Evolutionary conservation across 192 early-diverging fungal genomes (phyloP).

Genomic region (Umbelopsis sp.): DNA sequence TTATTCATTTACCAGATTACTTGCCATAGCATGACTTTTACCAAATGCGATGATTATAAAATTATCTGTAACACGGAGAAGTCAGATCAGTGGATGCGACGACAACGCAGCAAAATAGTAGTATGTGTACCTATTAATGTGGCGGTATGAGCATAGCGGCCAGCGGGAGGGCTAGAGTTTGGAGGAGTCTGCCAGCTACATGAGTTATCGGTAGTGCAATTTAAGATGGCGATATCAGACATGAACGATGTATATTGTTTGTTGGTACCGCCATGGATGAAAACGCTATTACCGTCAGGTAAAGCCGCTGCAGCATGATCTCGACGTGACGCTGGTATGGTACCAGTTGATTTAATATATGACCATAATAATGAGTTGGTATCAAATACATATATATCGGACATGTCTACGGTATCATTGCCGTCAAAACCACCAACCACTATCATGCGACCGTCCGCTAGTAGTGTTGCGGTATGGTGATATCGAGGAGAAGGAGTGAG

Average conservation of each 20-base stretch:
- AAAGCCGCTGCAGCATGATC: slow-evolving; percentile 23
- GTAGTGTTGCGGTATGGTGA: slow-evolving; percentile 27
- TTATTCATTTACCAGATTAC: neutral
- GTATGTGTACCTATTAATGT: slow-evolving; percentile 16
- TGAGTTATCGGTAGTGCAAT: neutral
- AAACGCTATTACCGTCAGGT: slow-evolving; percentile 12
- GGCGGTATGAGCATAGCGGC: slow-evolving; percentile 26
- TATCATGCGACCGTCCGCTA: slow-evolving; percentile 28
- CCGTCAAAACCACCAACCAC: slow-evolving; percentile 29
- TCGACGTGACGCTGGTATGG: slow-evolving; percentile 14
- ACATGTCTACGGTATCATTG: slow-evolving; percentile 11
- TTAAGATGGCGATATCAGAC: slow-evolving; percentile 28
- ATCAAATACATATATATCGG: slow-evolving; percentile 22
- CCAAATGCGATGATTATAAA: slow-evolving; percentile 21
- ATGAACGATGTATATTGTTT: neutral
- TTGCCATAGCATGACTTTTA: neutral
- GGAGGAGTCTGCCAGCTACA: slow-evolving; percentile 12
- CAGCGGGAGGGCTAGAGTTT: neutral
- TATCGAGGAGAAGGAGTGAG: slow-evolving; percentile 22
- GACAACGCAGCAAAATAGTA: neutral
- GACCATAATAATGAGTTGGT: slow-evolving; percentile 11
- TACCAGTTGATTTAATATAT: neutral
- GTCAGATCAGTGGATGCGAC: neutral
- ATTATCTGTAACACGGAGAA: neutral
- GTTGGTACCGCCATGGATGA: slow-evolving; percentile 31